phyloP scores from a whole-genome alignment of 768 basidiomycete genomes.

The Lentinula detonsa region DNA sequence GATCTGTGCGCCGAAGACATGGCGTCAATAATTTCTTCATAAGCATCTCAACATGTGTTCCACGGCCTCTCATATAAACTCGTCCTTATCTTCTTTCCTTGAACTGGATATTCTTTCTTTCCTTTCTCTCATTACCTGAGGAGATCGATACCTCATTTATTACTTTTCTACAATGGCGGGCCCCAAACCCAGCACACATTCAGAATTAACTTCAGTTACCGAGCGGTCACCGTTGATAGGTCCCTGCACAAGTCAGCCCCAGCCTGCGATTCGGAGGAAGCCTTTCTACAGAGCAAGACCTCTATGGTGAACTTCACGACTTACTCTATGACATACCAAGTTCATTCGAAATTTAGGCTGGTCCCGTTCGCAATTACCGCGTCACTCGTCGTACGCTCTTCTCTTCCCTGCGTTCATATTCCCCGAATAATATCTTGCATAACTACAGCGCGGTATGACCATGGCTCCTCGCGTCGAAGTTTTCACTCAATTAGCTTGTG shows the following conservation, averaged over 20 bases:
- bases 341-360: constrained; percentile 42
- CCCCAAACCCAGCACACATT: background rate
- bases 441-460: constrained; percentile 75
- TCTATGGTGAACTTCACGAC: constrained; percentile 32
- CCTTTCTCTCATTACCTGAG: background rate
- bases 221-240: constrained; percentile 15
- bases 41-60: background rate
- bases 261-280: constrained; percentile 26
- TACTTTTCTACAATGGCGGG: background rate
- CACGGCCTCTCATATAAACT: background rate
- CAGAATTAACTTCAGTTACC: background rate
- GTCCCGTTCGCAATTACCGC: constrained; percentile 69
- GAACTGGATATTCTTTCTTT: background rate
- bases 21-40: background rate
- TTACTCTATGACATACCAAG: background rate
- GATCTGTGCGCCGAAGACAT: too few relatives aligned
- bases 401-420: background rate
- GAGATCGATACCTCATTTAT: background rate
- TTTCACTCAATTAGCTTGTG: constrained; percentile 74
- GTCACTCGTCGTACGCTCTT: constrained; percentile 55
- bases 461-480: constrained; percentile 76
- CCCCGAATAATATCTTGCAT: constrained; percentile 8
- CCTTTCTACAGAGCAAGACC: constrained; percentile 48
- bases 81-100: background rate
- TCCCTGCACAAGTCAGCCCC: background rate